Evolutionary conservation across 176 grass and related monocot genomes (phyloP), one percentile per base, ranked within the genome.

Genomic region (Ananas comosus): DNA sequence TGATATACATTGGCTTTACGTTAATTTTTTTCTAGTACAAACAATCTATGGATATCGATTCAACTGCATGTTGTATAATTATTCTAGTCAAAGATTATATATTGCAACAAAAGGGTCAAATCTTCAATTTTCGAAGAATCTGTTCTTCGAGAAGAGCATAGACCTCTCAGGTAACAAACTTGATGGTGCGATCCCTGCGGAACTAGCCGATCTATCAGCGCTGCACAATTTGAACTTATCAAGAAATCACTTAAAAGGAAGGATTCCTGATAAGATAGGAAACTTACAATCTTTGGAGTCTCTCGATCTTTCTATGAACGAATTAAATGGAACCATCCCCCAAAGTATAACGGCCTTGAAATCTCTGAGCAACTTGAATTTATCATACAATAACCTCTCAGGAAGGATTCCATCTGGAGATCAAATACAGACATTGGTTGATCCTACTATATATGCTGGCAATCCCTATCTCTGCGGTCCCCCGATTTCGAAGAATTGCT

Each of bases 361-460:
- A 13, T 83, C 14, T 64, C 16, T 91, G 3, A 17, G 51, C 28
- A 13, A 16, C 4, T 29, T 91, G 2, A 82, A 86, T 2, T 5
- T 91, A 2, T 86, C 87, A 0, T 71, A 80, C 9, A 86, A 90
- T 9, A 83, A 77, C 52, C 18, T 86, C 1, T 49, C 58, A 0
- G 83, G 83, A 53, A 64, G 2, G 51, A 78, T 91, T 6, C 83
- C 80, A 2, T 16, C 28, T 13, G 74, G 83, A 13, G 0, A 12
- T 0, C 88, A 91, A 24, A 70, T 91, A 7, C 75, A 84, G 13
- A 91, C 84, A 0, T 49, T 91, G 0, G 51, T 52, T 50, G 50
- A 84, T 6, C 51, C 81, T 0, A 64, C 51, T 0, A 70, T 78
- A 11, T 91, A 87, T 11, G 22, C 12, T 11, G 74, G 81, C 9